Percentiles rank a stretch among this genome's conserved stretches.
phyloP scores from a whole-genome alignment of 225 moss, liverwort and hornwort species.

The Physcomitrellopsis africana region DNA sequence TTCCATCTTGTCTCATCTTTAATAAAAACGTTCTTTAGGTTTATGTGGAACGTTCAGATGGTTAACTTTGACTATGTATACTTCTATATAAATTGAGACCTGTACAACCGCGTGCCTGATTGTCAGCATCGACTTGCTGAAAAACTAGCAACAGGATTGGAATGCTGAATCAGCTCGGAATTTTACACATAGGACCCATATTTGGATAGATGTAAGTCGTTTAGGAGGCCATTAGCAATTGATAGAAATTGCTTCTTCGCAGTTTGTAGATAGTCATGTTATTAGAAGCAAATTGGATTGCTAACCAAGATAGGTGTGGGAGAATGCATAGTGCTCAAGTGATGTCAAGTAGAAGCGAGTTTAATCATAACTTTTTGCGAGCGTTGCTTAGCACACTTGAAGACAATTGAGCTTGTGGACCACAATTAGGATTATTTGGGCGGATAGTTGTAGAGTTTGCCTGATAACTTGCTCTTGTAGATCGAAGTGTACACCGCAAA shows the following conservation, averaged over 20 bases:
- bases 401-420: background rate
- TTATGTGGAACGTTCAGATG: background rate
- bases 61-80: background rate
- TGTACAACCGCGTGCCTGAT: background rate
- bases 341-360: no score
- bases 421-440: no score
- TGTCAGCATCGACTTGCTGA: background rate
- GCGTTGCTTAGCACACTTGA: no score
- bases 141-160: no score
- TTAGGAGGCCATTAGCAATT: background rate
- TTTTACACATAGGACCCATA: no score
- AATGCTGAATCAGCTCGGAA: no score
- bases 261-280: background rate
- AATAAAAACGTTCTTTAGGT: background rate
- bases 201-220: background rate
- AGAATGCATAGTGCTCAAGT: background rate
- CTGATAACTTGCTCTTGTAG: background rate
- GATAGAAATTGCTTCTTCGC: background rate
- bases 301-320: background rate
- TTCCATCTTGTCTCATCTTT: background rate
- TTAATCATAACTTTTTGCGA: no score
- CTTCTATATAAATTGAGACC: background rate
- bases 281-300: background rate
- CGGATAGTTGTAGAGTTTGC: background rate
- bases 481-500: background rate